phyloP scores from a whole-genome alignment of 148 eudicot species.

The Dianthus caryophyllus region DNA sequence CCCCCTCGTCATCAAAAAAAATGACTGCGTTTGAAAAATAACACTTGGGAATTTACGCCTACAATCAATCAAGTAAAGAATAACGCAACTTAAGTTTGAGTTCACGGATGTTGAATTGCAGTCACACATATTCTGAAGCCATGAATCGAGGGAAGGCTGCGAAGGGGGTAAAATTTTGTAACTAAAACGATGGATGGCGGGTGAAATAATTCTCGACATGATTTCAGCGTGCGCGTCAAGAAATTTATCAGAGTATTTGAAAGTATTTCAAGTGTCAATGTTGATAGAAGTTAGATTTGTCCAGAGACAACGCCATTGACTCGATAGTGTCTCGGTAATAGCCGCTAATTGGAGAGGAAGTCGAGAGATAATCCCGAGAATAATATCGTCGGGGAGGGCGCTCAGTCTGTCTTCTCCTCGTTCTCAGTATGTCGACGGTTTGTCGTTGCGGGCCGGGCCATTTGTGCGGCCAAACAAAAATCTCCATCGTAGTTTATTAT shows the following conservation, averaged over 20 bases:
- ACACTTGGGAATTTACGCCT: not conserved
- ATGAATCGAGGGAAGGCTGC: not conserved
- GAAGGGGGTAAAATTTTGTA: too few species aligned
- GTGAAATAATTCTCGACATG: not conserved
- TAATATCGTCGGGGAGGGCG: not conserved
- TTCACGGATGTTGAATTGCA: not conserved
- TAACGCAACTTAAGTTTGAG: not conserved
- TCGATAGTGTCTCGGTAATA: not conserved
- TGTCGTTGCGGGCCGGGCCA: too few species aligned
- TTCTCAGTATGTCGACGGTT: too few species aligned
- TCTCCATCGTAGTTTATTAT: too few species aligned
- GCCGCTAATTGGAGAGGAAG: not conserved
- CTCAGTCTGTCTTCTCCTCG: slow-evolving; percentile 1
- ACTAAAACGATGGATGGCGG: not conserved
- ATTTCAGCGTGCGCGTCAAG: too few species aligned
- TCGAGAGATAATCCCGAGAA: too few species aligned
- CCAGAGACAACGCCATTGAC: not conserved
- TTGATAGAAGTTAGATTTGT: not conserved
- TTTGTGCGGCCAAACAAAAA: too few species aligned
- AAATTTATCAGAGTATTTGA: too few species aligned
- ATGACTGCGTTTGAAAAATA: not conserved
- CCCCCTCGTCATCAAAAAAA: too few species aligned
- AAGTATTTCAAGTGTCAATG: not conserved
- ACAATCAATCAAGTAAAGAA: too few species aligned
- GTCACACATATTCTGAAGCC: not conserved